Conservation (phyloP, 495 filamentous ascomycete species). For the Podospora comata region DNA sequence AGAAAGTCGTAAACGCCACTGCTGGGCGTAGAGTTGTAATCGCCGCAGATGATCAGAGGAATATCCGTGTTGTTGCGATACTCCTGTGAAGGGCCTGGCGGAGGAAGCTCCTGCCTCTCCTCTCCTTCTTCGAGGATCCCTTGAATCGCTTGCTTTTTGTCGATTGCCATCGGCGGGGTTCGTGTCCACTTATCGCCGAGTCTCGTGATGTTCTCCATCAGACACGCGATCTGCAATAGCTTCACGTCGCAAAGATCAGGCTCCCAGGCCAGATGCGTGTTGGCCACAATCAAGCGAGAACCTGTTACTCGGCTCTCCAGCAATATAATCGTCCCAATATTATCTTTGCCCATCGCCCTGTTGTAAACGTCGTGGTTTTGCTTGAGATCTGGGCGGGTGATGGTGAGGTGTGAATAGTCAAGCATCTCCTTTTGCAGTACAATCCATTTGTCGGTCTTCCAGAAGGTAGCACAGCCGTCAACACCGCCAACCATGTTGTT, state of each 20-base stretch:
- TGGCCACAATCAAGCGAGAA: constrained; percentile 82
- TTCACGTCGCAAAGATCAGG: constrained; percentile 88
- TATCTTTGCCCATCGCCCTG: constrained; percentile 94
- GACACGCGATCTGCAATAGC: constrained; percentile 85
- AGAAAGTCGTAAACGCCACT: constrained; percentile 89
- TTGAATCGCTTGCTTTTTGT: constrained; percentile 73
- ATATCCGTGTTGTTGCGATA: constrained; percentile 84
- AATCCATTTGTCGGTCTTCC: constrained; percentile 87
- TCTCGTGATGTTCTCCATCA: constrained; percentile 85
- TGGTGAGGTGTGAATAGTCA: constrained; percentile 86
- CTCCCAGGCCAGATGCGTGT: constrained; percentile 94
- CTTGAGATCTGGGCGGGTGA: constrained; percentile 92
- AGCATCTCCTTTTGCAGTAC: constrained; percentile 88
- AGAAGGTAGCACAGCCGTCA: constrained; percentile 96
- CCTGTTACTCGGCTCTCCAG: constrained; percentile 88
- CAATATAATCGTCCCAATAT: constrained; percentile 86
- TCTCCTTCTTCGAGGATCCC: constrained; percentile 51
- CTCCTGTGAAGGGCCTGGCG: constrained; percentile 57
- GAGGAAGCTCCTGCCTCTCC: constrained; percentile 37
- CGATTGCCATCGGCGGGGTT: constrained; percentile 57
- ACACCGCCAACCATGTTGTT: constrained; percentile 81
- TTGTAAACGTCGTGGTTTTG: constrained; percentile 95
- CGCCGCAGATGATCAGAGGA: constrained; percentile 85
- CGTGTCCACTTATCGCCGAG: constrained; percentile 78
- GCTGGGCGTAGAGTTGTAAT: constrained; percentile 86